Conservation (phyloP, 2,329 filamentous ascomycete species). For the Neobulgaria alba region DNA sequence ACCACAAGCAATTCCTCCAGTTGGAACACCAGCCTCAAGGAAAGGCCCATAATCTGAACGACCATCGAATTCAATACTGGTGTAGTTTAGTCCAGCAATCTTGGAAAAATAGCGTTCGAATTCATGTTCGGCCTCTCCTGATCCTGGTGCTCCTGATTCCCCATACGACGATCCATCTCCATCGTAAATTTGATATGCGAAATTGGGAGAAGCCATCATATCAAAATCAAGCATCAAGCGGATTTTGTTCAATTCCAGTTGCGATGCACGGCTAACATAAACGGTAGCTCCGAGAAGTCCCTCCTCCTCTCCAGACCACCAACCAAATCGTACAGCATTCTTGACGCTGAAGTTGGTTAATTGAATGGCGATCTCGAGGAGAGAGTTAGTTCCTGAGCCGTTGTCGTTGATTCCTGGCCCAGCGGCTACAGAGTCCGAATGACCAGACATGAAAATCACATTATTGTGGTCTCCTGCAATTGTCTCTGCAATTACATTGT, state of each 20-base stretch:
- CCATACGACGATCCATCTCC: conserved; percentile 24
- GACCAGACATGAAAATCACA: conserved; percentile 56
- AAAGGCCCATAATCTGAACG: conserved; percentile 74
- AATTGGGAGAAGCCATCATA: conserved; percentile 58
- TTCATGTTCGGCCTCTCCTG: conserved; percentile 9
- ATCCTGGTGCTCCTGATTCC: conserved; percentile 46
- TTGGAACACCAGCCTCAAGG: conserved; percentile 61
- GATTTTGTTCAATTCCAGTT: conserved; percentile 49
- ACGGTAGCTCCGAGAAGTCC: conserved; percentile 53
- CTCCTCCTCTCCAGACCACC: conserved; percentile 59
- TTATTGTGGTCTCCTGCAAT: conserved; percentile 48
- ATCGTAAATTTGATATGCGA: conserved; percentile 58
- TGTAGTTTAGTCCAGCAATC: too few relatives aligned
- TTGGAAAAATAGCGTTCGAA: too few relatives aligned
- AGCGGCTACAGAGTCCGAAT: conserved; percentile 52
- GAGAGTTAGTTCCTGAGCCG: conserved; percentile 31
- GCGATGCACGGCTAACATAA: conserved; percentile 45
- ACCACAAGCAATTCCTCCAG: conserved; percentile 66
- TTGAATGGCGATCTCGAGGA: conserved; percentile 52
- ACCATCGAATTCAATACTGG: conserved; percentile 69
- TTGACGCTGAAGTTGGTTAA: conserved; percentile 46
- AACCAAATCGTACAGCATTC: conserved; percentile 57
- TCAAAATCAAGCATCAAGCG: conserved; percentile 61
- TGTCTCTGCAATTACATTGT: conserved; percentile 55
- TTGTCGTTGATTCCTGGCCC: conserved; percentile 40